Conservation (phyloP, 768 basidiomycete genomes). For the Sutorius australiensis region DNA sequence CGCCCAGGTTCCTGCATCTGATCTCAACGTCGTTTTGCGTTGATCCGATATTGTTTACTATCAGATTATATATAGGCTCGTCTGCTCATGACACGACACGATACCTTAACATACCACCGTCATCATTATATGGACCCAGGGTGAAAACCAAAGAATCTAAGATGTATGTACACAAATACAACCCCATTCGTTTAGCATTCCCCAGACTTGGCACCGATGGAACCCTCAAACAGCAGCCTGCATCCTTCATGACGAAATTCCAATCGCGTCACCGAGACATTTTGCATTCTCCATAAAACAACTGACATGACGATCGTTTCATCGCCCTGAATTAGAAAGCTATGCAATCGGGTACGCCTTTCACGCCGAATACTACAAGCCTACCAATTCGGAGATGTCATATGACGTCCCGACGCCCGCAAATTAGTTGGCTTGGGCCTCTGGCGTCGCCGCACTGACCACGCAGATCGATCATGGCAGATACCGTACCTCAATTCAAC, state of each 20-base stretch:
- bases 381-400: too few species aligned
- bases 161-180: too few species aligned
- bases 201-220: not conserved
- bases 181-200: not conserved
- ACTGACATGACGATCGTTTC: not conserved
- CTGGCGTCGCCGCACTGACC: not conserved
- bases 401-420: not conserved
- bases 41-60: not conserved
- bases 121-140: not conserved
- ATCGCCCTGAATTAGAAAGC: not conserved
- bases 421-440: not conserved
- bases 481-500: not conserved
- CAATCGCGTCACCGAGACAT: constrained; percentile 5
- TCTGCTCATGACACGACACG: not conserved
- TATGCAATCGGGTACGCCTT: not conserved
- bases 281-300: not conserved
- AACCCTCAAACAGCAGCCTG: not conserved
- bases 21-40: not conserved
- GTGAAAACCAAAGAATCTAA: too few species aligned
- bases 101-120: not conserved
- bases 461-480: not conserved
- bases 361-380: not conserved
- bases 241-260: constrained; percentile 6
- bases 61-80: not conserved
- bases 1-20: not conserved